Conservation (phyloP, 208 protist species). For the Trypanosoma caninum region DNA sequence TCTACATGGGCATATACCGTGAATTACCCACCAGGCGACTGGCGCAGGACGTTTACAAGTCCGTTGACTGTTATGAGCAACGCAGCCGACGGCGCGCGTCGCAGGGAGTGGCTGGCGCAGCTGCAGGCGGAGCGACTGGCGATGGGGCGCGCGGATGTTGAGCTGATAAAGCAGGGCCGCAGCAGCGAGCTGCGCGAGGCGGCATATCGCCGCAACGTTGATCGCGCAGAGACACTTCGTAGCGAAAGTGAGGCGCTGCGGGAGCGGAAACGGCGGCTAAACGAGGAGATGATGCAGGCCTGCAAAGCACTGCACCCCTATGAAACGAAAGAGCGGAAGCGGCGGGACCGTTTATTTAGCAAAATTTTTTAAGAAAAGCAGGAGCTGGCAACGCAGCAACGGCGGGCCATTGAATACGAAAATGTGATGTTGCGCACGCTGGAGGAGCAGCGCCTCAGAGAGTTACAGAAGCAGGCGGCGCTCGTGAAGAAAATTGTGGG, state of each 20-base stretch:
- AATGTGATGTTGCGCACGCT: background rate
- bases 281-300: background rate
- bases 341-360: background rate
- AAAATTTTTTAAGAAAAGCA: background rate
- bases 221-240: conserved; percentile 16
- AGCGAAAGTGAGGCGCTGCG: background rate
- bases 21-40: background rate
- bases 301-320: background rate
- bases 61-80: background rate
- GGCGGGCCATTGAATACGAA: conserved; percentile 4
- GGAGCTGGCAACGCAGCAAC: background rate
- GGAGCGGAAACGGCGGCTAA: conserved; percentile 1
- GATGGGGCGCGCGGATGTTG: background rate
- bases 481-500: background rate
- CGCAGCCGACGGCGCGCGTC: background rate
- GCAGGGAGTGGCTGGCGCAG: conserved; percentile 10
- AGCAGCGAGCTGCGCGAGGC: conserved; percentile 17
- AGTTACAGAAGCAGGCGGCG: conserved; percentile 23
- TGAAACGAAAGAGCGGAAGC: background rate
- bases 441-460: conserved; percentile 35
- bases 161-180: conserved; percentile 9
- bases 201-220: conserved; percentile 1
- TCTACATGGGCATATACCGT: background rate
- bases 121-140: conserved; percentile 11
- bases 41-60: background rate